Percentiles rank a stretch among this genome's conserved stretches.
phyloP scores from a whole-genome alignment of 495 filamentous ascomycete genomes.

The Daldinia childiae region DNA sequence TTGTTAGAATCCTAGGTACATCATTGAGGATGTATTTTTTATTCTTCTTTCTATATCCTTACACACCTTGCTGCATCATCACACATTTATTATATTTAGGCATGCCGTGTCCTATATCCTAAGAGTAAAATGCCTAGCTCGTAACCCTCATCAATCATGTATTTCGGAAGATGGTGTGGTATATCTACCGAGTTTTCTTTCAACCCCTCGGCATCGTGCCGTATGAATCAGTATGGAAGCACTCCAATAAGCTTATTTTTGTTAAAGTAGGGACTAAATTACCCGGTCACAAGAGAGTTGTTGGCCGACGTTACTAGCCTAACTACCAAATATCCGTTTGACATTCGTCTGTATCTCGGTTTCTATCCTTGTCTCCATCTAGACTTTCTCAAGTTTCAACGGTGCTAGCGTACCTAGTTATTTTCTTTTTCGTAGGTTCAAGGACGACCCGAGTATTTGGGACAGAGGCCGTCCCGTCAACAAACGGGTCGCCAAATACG shows the following conservation, averaged over 20 bases:
- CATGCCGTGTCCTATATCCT: background rate
- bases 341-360: background rate
- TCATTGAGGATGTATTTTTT: background rate
- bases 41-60: background rate
- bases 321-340: slow-evolving; percentile 2
- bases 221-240: background rate
- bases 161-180: background rate
- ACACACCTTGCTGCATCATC: background rate
- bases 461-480: background rate
- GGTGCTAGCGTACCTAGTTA: background rate
- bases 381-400: background rate
- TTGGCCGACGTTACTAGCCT: background rate
- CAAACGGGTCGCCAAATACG: slow-evolving; percentile 15
- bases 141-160: background rate
- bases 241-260: background rate
- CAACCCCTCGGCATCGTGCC: slow-evolving; percentile 4
- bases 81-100: background rate
- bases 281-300: background rate
- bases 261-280: background rate
- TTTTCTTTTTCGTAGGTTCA: background rate
- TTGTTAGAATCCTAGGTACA: background rate
- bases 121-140: background rate
- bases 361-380: slow-evolving; percentile 1
- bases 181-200: background rate
- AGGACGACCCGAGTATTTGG: slow-evolving; percentile 9